Evolutionary conservation across 2,329 filamentous ascomycete genomes (phyloP).

Genomic region (Fusarium udum): DNA sequence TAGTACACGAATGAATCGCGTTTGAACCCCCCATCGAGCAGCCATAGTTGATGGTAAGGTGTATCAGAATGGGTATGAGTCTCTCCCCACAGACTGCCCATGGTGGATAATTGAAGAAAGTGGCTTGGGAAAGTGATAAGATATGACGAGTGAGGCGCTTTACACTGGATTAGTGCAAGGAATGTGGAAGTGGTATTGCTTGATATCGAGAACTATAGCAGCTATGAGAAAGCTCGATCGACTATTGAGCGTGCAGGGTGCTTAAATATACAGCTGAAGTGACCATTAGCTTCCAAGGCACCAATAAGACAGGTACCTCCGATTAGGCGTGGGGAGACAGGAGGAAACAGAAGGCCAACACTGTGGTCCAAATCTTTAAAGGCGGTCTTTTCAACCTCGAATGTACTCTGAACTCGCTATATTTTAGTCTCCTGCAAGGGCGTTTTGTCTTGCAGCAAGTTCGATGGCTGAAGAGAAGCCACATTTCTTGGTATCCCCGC

Average conservation of each 20-base stretch:
- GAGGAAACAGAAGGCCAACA: background rate
- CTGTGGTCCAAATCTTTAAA: background rate
- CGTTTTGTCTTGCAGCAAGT: background rate
- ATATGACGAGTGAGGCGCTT: too few relatives aligned
- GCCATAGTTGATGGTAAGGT: background rate
- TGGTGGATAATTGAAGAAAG: too few relatives aligned
- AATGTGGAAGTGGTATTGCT: too few relatives aligned
- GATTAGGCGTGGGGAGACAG: background rate
- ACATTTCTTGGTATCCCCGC: background rate
- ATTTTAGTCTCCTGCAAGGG: background rate
- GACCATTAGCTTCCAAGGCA: too few relatives aligned
- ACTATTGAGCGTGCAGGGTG: background rate
- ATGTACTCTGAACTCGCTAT: background rate
- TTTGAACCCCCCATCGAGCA: background rate
- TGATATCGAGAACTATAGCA: too few relatives aligned
- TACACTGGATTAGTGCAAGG: too few relatives aligned
- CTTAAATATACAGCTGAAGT: background rate
- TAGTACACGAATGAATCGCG: background rate
- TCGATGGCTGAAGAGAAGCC: background rate
- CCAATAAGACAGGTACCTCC: background rate
- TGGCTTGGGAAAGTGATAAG: too few relatives aligned
- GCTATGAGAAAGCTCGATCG: too few relatives aligned
- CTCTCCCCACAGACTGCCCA: background rate
- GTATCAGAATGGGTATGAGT: background rate
- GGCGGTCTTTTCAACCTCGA: background rate